Evolutionary conservation across 2,329 filamentous ascomycete genomes (phyloP), one percentile per base, ranked within the genome.

Genomic region (Venturia aucupariae): DNA sequence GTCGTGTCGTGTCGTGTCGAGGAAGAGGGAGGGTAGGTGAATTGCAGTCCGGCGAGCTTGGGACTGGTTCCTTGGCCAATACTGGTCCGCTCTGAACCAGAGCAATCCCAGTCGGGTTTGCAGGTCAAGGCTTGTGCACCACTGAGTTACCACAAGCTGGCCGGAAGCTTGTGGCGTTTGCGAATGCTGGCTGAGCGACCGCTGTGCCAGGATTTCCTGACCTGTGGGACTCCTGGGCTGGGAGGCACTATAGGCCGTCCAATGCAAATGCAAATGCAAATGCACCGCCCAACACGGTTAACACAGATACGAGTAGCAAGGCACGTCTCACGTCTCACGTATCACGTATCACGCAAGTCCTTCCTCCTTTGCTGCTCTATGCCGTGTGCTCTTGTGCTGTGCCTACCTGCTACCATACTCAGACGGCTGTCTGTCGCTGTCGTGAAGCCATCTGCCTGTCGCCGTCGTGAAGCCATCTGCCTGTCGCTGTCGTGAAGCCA

Each of bases 51-150:
- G n/a, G n/a, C 48, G 48, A 54, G 48, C 48, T 54, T 54, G 48
- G 48, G 48, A 57, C 51, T 38, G 51, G 51, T 57, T 57, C 27
- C 51, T 57, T 57, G 51, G 51, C 51, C 51, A 57, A 57, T 57
- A 57, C 44, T 57, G 51, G 24, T 30, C 51, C 51, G 51, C 51
- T 57, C 35, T n/a, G 51, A 13, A 38, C 35, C 35, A 38, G 35
- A 38, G 35, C 27, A 35, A 57, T 57, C 51, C 51, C 30, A 17
- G 51, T 35, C 30, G 30, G 4, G 2, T 38, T 30, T 55, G 48
- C 48, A 55, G 48, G 48, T 35, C 22, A 35, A 32, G 48, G 48
- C 48, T 55, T 32, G 48, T 55, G 46, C 46, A 51, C 24, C 35
- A 38, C 7, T 38, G 7, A 55, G 24, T 17, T 15, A n/a, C 51